phyloP scores from a whole-genome alignment of 1,284 basidiomycete species.

The Entoloma clypeatum region DNA sequence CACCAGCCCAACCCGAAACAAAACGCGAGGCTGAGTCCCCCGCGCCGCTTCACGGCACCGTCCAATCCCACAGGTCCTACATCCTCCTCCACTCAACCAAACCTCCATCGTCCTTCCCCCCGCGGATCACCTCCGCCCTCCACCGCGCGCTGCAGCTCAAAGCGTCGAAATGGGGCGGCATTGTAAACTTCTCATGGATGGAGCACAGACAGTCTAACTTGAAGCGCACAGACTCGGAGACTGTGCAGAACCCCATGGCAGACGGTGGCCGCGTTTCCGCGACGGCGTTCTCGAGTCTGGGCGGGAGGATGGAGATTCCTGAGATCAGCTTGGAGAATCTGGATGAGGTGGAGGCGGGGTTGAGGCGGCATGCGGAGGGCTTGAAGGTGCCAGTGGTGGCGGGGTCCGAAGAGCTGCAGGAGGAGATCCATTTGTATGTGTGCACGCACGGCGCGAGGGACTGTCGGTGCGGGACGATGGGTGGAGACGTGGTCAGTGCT shows the following conservation, averaged over 20 bases:
- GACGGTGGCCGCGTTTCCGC: conserved; percentile 30
- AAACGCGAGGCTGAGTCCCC: conserved; percentile 5
- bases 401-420: conserved; percentile 19
- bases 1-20: neutral
- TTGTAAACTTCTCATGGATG: conserved; percentile 61
- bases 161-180: conserved; percentile 42
- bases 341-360: conserved; percentile 38
- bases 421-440: conserved; percentile 57
- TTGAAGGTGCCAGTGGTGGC: too few species aligned
- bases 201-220: conserved; percentile 21
- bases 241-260: too few species aligned
- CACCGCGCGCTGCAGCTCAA: conserved; percentile 48
- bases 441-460: conserved; percentile 72
- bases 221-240: conserved; percentile 25
- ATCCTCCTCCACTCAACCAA: conserved; percentile 51
- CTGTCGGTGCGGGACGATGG: conserved; percentile 71
- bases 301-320: conserved; percentile 47
- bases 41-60: conserved; percentile 38
- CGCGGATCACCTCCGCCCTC: conserved; percentile 45
- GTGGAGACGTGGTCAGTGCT: conserved; percentile 45
- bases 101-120: conserved; percentile 48
- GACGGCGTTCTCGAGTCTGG: conserved; percentile 46
- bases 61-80: conserved; percentile 49
- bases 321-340: conserved; percentile 44
- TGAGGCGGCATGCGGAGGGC: conserved; percentile 37